Evolutionary conservation across 805 yeast genomes (phyloP), one percentile per base, ranked within the genome.

Genomic region (Saccharomycopsis capsularis): DNA sequence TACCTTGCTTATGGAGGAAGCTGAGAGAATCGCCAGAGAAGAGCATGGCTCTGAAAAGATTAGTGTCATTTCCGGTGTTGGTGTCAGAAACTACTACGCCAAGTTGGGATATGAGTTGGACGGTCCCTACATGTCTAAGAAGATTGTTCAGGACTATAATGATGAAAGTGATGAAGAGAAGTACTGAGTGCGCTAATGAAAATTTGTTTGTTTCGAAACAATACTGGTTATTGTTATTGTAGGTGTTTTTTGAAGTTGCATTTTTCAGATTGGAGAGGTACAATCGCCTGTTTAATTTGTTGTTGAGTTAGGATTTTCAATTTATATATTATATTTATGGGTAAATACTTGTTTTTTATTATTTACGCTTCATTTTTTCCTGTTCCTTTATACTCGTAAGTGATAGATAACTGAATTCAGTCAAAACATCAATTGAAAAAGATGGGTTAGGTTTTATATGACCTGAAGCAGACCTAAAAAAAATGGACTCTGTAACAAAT

Each of bases 121-220:
- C 60, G 99, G 99, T 2, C 98, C 98, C 15, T 93, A 75, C 67
- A 93, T 93, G 99, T 90, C 98, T n/a, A 93, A 85, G 57, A 49
- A 40, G 29, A 39, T 49, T 21, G 36, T 44, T 32, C 51, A 21
- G 15, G 40, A 48, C n/a, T 34, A 15, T 23, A 18, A 32, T n/a
- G 45, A 40, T 23, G 45, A 40, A 19, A 13, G 24, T 46, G 49
- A 46, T 3, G 40, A 35, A 19, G 44, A 35, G 25, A 40, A 44
- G 18, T 25, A 32, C 27, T n/a, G n/a, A n/a, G n/a, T n/a, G n/a
- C n/a, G n/a, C n/a, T n/a, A n/a, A n/a, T 41, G n/a, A n/a, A n/a
- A n/a, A n/a, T n/a, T n/a, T n/a, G n/a, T n/a, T n/a, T n/a, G n/a
- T n/a, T n/a, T n/a, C n/a, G n/a, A n/a, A n/a, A n/a, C n/a, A n/a